Evolutionary conservation across 177 flowering plant species (phyloP), one percentile per base, ranked within the genome.

Genomic region (Tripterygium wilfordii): DNA sequence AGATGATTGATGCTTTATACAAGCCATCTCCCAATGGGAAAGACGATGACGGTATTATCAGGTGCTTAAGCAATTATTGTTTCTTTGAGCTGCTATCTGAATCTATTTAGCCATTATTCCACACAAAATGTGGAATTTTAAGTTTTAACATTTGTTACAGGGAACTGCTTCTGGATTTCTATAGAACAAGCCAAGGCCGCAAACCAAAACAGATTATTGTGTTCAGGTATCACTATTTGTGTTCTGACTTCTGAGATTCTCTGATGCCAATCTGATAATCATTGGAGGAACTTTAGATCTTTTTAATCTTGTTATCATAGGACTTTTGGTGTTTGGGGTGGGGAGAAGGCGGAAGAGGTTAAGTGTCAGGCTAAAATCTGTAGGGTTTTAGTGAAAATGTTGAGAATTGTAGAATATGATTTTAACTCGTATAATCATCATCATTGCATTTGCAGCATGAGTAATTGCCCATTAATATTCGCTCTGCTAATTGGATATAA

Each of bases 41-140:
- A 9, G 95, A 89, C 66, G 97, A 90, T 70, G 75, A 71, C 48
- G 97, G 97, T 19, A 82, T 90, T 10, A 82, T 87, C 43, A 76
- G 83, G 97, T 86, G 33, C 7, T 30, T 30, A 30, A 30, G 33
- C 33, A 30, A 30, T 30, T 6, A 7, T 30, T 30, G 33, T 30
- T 30, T 6, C 33, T n/a, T n/a, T n/a, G n/a, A n/a, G n/a, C n/a
- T n/a, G n/a, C n/a, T n/a, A n/a, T n/a, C n/a, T n/a, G n/a, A n/a
- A n/a, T n/a, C n/a, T n/a, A n/a, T n/a, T n/a, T n/a, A n/a, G n/a
- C 25, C 24, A 18, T 24, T 27, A 27, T 22, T 20, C 19, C 31
- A 15, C 37, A 26, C 16, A 44, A n/a, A 37, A 8, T 9, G 1
- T 45, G 21, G 33, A n/a, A 5, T n/a, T n/a, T n/a, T n/a, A n/a